Percentiles rank a stretch among this genome's conserved stretches.
Conservation (phyloP, 768 basidiomycete genomes). For the Cytidiella melzeri region DNA sequence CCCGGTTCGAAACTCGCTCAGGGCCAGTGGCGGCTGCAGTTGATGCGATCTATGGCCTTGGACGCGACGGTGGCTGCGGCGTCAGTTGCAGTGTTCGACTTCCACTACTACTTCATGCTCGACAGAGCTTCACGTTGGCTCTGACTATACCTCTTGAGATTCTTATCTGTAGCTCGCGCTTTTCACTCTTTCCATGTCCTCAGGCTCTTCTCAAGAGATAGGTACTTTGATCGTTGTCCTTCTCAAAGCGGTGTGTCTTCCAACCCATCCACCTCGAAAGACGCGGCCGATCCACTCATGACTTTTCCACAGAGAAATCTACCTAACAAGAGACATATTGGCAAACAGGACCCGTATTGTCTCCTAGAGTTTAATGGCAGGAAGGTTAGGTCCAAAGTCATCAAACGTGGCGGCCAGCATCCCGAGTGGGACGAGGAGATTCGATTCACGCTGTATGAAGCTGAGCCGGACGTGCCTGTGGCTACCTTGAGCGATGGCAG, state of each 20-base stretch:
- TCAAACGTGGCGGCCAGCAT: slow-evolving; percentile 95
- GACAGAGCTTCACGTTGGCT: neutral
- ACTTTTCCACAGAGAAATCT: slow-evolving; percentile 60
- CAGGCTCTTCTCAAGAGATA: slow-evolving; percentile 65
- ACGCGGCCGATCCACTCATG: slow-evolving; percentile 2
- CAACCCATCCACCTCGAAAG: slow-evolving; percentile 6
- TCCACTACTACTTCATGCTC: neutral
- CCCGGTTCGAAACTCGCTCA: neutral
- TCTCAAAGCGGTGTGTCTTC: slow-evolving; percentile 77
- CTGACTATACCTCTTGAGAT: too few species aligned
- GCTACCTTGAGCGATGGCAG: slow-evolving; percentile 31
- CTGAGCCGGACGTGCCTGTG: slow-evolving; percentile 37
- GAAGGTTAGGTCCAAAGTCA: slow-evolving; percentile 84
- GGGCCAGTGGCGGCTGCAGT: neutral
- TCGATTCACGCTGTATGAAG: slow-evolving; percentile 85
- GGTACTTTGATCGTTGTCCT: slow-evolving; percentile 93
- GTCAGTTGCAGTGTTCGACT: slow-evolving; percentile 4
- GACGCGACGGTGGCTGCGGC: neutral
- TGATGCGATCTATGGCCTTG: neutral
- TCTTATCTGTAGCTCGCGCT: slow-evolving; percentile 1
- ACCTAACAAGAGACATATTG: slow-evolving; percentile 87
- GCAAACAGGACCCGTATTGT: slow-evolving; percentile 98
- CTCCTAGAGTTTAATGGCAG: slow-evolving; percentile 72
- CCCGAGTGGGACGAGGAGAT: slow-evolving; percentile 99
- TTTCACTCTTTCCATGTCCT: slow-evolving; percentile 37